Conservation (phyloP, 495 filamentous ascomycete species). For the Xylaria sp. region DNA sequence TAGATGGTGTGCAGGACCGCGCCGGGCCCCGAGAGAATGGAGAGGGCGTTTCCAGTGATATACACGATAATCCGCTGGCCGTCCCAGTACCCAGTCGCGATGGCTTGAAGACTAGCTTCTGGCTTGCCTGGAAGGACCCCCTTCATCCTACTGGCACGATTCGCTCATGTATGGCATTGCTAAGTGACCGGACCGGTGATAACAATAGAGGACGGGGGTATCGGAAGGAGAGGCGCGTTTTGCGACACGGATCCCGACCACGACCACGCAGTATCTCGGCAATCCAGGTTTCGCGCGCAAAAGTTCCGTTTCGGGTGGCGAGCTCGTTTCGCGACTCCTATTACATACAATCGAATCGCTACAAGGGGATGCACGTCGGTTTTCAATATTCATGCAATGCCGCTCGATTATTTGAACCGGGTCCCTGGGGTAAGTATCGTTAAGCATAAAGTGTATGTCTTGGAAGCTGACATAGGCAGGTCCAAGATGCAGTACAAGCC, state of each 20-base stretch:
- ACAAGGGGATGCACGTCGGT: neutral
- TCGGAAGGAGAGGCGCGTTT: constrained; percentile 15
- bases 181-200: constrained; percentile 23
- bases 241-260: constrained; percentile 18
- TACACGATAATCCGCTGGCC: constrained; percentile 86
- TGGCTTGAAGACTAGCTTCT: constrained; percentile 85
- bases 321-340: neutral
- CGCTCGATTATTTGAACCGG: neutral
- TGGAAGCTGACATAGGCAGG: constrained; percentile 8
- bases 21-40: constrained; percentile 78
- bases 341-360: neutral
- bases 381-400: neutral
- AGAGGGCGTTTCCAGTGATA: constrained; percentile 85
- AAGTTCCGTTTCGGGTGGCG: constrained; percentile 15
- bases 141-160: constrained; percentile 60
- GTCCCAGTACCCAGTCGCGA: constrained; percentile 86
- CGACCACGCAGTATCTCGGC: neutral
- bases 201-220: neutral
- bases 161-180: constrained; percentile 37
- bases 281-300: constrained; percentile 10
- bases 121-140: constrained; percentile 90
- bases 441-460: neutral
- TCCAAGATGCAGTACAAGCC: neutral
- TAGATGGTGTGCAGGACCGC: constrained; percentile 89
- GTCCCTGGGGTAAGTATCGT: neutral